phyloP scores from a whole-genome alignment of 495 filamentous ascomycete genomes.

The Tetracladium setigerum region DNA sequence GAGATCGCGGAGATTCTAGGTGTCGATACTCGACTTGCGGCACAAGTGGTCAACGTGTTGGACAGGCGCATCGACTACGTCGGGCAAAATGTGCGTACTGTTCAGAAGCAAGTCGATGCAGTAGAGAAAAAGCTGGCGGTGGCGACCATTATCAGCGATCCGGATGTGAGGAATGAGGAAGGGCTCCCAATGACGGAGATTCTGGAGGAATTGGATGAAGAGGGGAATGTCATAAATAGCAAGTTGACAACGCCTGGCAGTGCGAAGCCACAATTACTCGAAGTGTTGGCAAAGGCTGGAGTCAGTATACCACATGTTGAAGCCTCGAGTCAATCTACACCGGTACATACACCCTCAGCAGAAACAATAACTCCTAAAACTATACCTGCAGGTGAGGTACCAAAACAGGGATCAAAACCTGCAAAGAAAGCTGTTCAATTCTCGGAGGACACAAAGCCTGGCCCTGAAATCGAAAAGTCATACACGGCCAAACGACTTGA shows the following conservation, averaged over 20 bases:
- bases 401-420: neutral
- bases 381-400: too few species aligned
- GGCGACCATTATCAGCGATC: constrained; percentile 33
- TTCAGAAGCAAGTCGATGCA: constrained; percentile 59
- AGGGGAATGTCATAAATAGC: constrained; percentile 72
- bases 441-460: constrained; percentile 44
- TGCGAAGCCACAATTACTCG: constrained; percentile 51
- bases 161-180: constrained; percentile 49
- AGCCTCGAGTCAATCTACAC: neutral
- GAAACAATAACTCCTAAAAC: neutral
- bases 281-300: constrained; percentile 64
- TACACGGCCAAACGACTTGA: constrained; percentile 34
- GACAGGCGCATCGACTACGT: constrained; percentile 82
- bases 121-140: constrained; percentile 62
- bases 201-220: constrained; percentile 83
- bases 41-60: constrained; percentile 61
- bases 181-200: constrained; percentile 78
- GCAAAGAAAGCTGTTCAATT: constrained; percentile 27
- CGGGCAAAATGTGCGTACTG: constrained; percentile 61
- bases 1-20: constrained; percentile 61
- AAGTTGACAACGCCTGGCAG: constrained; percentile 53
- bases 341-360: neutral
- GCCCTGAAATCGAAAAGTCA: constrained; percentile 27
- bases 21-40: constrained; percentile 33
- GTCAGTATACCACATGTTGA: constrained; percentile 39